phyloP scores from a whole-genome alignment of 345 rosid genomes.

The Salix arbutifolia region DNA sequence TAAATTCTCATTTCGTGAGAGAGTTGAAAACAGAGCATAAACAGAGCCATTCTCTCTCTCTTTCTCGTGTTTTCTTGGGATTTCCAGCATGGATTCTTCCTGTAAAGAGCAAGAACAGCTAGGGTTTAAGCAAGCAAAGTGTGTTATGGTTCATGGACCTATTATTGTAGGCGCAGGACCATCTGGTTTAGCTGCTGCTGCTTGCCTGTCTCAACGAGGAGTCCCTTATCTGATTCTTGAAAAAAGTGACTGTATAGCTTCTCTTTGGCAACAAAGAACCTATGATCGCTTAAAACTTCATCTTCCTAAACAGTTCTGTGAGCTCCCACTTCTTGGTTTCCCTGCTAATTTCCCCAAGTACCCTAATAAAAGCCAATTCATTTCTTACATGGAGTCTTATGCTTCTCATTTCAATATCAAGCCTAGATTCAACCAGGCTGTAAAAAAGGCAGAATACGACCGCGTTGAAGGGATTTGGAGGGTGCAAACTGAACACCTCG shows the following conservation, averaged over 20 bases:
- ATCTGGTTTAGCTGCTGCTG: constrained; percentile 74
- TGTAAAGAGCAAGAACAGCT: constrained; percentile 22
- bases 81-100: constrained; percentile 39
- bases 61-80: constrained; percentile 17
- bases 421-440: constrained; percentile 63
- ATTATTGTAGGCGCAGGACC: constrained; percentile 97
- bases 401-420: constrained; percentile 59
- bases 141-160: constrained; percentile 44
- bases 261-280: constrained; percentile 72
- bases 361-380: constrained; percentile 66
- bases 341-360: constrained; percentile 68
- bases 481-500: constrained; percentile 49
- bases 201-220: constrained; percentile 59
- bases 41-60: not conserved
- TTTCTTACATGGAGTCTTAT: constrained; percentile 67
- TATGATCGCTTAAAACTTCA: constrained; percentile 89
- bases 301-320: constrained; percentile 79
- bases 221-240: constrained; percentile 73
- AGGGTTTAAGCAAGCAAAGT: constrained; percentile 7
- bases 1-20: constrained; percentile 3
- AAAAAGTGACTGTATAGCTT: constrained; percentile 66
- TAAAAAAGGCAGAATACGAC: constrained; percentile 54
- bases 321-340: constrained; percentile 66
- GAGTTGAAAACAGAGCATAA: constrained; percentile 20
- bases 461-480: constrained; percentile 47